Evolutionary conservation across 768 basidiomycete genomes (phyloP).

Genomic region (Nevesoporus exiguus): DNA sequence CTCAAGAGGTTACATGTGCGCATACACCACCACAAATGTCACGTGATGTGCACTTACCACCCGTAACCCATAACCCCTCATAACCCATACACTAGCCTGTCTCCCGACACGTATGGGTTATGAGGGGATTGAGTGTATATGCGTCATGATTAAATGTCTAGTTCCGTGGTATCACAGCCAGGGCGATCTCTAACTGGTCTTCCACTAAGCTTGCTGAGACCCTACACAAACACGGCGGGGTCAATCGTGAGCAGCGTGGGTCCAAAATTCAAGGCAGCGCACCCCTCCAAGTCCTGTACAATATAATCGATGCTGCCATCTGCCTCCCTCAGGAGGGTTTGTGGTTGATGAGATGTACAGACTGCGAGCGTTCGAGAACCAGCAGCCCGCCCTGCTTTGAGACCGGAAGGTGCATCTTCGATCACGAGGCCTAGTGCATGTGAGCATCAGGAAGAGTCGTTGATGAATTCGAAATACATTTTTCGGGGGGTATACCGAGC

Average conservation of each 20-base stretch:
- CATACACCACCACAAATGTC: too few species aligned
- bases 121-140: too few species aligned
- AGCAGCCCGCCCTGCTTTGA: slow-evolving; percentile 70
- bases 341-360: slow-evolving; percentile 71
- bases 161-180: slow-evolving; percentile 13
- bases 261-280: slow-evolving; percentile 17
- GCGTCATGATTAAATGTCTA: slow-evolving; percentile 2
- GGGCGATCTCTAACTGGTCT: slow-evolving; percentile 21
- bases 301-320: slow-evolving; percentile 53
- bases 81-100: too few species aligned
- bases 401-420: slow-evolving; percentile 86
- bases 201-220: slow-evolving; percentile 19
- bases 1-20: too few species aligned
- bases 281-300: slow-evolving; percentile 67
- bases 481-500: slow-evolving; percentile 51
- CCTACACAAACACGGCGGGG: slow-evolving; percentile 4
- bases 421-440: slow-evolving; percentile 68
- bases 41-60: too few species aligned
- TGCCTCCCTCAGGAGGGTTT: slow-evolving; percentile 43
- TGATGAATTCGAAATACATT: slow-evolving; percentile 39
- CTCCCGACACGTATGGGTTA: too few species aligned
- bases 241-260: neutral
- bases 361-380: slow-evolving; percentile 78
- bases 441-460: neutral
- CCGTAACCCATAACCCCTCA: too few species aligned